Evolutionary conservation across 495 filamentous ascomycete species (phyloP), one percentile per base, ranked within the genome.

Genomic region (Hypomontagnella monticulosa): DNA sequence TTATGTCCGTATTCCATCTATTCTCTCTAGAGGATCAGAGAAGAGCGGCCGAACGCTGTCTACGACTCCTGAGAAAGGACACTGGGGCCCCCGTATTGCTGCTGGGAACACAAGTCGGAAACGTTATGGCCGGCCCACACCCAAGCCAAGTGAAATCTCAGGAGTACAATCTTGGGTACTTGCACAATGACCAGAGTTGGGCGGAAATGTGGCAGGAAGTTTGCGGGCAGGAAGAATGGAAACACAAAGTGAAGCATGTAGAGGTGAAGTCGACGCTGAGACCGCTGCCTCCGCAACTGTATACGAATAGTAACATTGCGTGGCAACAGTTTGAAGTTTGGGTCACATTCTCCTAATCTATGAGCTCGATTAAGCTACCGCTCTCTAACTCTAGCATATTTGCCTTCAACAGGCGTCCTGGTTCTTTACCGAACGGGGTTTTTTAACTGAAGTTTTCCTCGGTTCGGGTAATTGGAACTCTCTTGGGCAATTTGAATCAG

Each of bases 311-410:
- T n/a, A 40, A 23, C 12, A 40, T 30, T 15, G 12, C 55, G 18
- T 69, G 65, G 69, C 69, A 72, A 33, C 57, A 69, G 54, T 72
- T 57, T n/a, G 57, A 66, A 50, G 66, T 72, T 16, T 69, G 69
- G 69, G 66, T 72, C 1, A 69, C 66, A 19, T 72, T 72, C 20
- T 11, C 19, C 4, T 52, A 40, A 42, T 14, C 14, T 0, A 2
- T 23, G 44, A n/a, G 12, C n/a, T 27, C 23, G 23, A 6, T 27
- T 27, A 27, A 27, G 2, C 23, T 27, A 27, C 6, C 23, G 23
- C 6, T 27, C 6, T 27, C 2, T 27, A 27, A 27, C 23, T 27
- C 6, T 27, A 27, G 23, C 2, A 6, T 27, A 27, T 6, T 27
- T 6, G 23, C 23, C 23, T 27, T 27, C 23, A 27, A 27, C 23